Conservation (phyloP, 768 basidiomycete species). For the Macrolepiota dolichaula region DNA sequence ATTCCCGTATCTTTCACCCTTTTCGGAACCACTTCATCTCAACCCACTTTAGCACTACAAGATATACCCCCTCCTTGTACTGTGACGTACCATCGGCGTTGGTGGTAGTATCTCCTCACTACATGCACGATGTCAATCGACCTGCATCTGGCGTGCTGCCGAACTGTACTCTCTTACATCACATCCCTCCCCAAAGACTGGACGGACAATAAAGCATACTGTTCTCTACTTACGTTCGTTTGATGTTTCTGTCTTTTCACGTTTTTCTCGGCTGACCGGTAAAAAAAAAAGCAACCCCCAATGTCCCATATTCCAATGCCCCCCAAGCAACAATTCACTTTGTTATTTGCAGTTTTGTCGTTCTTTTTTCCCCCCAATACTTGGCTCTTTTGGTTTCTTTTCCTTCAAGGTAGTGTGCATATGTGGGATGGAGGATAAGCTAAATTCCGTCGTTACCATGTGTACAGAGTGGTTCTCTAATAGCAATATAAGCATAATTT, state of each 20-base stretch:
- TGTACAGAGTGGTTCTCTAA: constrained; percentile 1
- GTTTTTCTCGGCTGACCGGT: constrained; percentile 3
- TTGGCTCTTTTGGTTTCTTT: constrained; percentile 3
- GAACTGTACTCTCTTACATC: neutral
- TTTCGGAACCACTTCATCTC: constrained; percentile 8
- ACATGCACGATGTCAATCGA: constrained; percentile 6
- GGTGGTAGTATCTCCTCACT: neutral
- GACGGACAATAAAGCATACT: constrained; percentile 9
- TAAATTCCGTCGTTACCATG: neutral
- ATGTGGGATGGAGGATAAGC: neutral
- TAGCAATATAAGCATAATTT: constrained; percentile 1
- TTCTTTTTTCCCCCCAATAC: constrained; percentile 2
- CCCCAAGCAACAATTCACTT: constrained; percentile 9
- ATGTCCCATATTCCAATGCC: constrained; percentile 14
- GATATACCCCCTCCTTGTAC: constrained; percentile 2
- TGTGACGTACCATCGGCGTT: neutral
- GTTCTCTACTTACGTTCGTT: constrained; percentile 4
- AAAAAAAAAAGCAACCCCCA: constrained; percentile 10
- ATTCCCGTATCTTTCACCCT: constrained; percentile 9
- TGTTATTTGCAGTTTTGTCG: constrained; percentile 3
- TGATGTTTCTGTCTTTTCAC: neutral
- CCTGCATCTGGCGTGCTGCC: constrained; percentile 2
- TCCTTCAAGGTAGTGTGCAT: neutral
- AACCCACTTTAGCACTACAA: neutral
- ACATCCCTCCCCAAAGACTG: constrained; percentile 7